phyloP scores from a whole-genome alignment of 768 basidiomycete species.

The Lactarius evosmus region DNA sequence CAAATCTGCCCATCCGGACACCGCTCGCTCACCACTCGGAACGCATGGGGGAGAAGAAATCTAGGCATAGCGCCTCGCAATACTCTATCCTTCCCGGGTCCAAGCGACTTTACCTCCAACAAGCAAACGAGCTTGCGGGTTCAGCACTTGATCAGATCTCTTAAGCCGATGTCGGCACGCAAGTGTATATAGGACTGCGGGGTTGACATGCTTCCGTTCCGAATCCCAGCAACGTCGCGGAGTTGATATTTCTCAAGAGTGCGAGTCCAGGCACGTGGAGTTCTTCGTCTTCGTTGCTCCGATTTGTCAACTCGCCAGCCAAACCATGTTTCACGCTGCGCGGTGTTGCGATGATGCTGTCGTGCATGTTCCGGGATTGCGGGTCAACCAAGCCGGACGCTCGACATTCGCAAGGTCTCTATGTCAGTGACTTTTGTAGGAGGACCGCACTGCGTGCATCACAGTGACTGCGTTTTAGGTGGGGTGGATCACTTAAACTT shows the following conservation, averaged over 20 bases:
- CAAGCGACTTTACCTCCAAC: not conserved
- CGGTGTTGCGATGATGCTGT: not conserved
- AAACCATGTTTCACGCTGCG: not conserved
- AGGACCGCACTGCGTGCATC: not conserved
- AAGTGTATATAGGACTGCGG: not conserved
- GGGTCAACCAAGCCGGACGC: not conserved
- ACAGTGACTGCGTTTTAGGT: not conserved
- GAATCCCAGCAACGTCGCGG: conserved; percentile 19
- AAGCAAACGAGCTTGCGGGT: not conserved
- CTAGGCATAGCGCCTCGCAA: not conserved
- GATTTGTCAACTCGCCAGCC: not conserved
- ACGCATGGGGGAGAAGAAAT: no score
- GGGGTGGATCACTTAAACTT: not conserved
- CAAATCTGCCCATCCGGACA: not conserved
- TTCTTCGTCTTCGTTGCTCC: not conserved
- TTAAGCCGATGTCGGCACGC: conserved; percentile 16
- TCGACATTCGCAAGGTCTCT: not conserved
- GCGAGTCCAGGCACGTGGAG: conserved; percentile 7
- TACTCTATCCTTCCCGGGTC: not conserved
- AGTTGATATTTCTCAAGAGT: conserved; percentile 21
- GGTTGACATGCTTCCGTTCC: conserved; percentile 12
- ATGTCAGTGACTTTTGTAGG: no score
- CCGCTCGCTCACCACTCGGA: not conserved
- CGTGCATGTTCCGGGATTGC: not conserved
- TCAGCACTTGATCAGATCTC: not conserved